A percentile compares a stretch with the other conserved stretches of the same genome.
phyloP scores from a whole-genome alignment of 108 stramenopile genomes.

The Nitzschia putrida region DNA sequence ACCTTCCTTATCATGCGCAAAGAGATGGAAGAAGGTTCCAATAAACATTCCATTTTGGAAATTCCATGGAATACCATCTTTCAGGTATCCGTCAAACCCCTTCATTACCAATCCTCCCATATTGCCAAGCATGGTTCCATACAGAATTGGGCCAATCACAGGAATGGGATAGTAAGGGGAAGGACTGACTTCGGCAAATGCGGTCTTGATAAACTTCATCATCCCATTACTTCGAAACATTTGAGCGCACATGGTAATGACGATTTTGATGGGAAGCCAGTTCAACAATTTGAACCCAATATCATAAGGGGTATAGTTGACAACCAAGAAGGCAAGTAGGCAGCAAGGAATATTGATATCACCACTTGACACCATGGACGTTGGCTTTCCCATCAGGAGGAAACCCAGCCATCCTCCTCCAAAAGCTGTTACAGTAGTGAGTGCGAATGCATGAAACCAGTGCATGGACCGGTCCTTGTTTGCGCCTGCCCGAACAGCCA shows the following conservation, averaged over 20 bases:
- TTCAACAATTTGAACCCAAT: slow-evolving; percentile 62
- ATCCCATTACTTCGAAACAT: slow-evolving; percentile 72
- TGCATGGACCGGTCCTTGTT: slow-evolving; percentile 66
- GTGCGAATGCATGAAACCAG: slow-evolving; percentile 82
- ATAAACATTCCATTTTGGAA: slow-evolving; percentile 75
- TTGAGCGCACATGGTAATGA: slow-evolving; percentile 53
- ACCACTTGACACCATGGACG: slow-evolving; percentile 65
- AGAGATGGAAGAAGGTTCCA: slow-evolving; percentile 80
- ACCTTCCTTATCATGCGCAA: slow-evolving; percentile 65
- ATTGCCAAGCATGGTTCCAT: slow-evolving; percentile 74
- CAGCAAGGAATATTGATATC: slow-evolving; percentile 65
- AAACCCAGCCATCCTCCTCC: slow-evolving; percentile 71
- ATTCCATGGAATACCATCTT: slow-evolving; percentile 73
- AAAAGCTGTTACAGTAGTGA: slow-evolving; percentile 59
- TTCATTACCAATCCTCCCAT: slow-evolving; percentile 75
- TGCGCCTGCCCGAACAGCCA: slow-evolving; percentile 67
- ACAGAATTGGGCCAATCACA: slow-evolving; percentile 78
- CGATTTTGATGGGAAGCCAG: slow-evolving; percentile 46
- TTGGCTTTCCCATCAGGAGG: slow-evolving; percentile 84
- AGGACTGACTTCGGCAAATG: slow-evolving; percentile 58
- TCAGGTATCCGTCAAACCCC: slow-evolving; percentile 72
- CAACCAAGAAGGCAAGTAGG: slow-evolving; percentile 59
- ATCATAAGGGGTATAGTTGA: slow-evolving; percentile 67
- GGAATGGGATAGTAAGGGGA: slow-evolving; percentile 75
- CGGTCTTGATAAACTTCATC: slow-evolving; percentile 51